Conservation (phyloP, 768 basidiomycete species). For the Xanthoconium purpureum region DNA sequence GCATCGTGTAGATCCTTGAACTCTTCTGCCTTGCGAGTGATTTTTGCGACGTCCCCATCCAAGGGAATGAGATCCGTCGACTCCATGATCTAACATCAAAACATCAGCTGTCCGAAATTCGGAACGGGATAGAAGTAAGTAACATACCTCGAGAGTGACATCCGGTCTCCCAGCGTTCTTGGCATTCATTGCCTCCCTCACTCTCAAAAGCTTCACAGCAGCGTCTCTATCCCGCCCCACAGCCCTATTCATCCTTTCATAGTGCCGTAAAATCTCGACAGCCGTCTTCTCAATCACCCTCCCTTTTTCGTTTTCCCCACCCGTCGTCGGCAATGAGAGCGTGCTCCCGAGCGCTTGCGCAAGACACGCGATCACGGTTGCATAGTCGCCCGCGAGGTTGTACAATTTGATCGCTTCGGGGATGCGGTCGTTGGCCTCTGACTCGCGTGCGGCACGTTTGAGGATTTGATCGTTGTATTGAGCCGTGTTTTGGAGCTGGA, state of each 20-base stretch:
- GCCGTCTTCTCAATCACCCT: constrained; percentile 70
- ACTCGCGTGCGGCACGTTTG: constrained; percentile 74
- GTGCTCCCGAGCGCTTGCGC: constrained; percentile 85
- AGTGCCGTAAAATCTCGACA: constrained; percentile 73
- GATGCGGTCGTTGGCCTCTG: constrained; percentile 79
- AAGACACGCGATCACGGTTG: constrained; percentile 83
- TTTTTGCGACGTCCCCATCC: constrained; percentile 78
- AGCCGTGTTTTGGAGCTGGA: constrained; percentile 62
- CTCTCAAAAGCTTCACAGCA: constrained; percentile 68
- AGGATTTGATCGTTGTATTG: constrained; percentile 84
- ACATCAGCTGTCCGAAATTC: not conserved
- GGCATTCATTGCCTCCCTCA: constrained; percentile 77
- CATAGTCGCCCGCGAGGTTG: constrained; percentile 89
- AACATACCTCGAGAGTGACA: constrained; percentile 73
- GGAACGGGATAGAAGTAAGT: not conserved
- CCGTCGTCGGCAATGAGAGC: constrained; percentile 57
- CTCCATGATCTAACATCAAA: constrained; percentile 66
- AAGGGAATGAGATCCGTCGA: constrained; percentile 85
- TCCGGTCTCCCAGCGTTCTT: constrained; percentile 73
- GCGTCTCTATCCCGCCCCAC: constrained; percentile 73
- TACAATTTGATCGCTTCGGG: constrained; percentile 93
- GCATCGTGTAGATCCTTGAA: constrained; percentile 86
- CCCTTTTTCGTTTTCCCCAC: constrained; percentile 55
- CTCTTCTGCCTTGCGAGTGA: constrained; percentile 82
- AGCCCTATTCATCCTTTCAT: constrained; percentile 71